Evolutionary conservation across 164 flowering plant genomes (phyloP).

Genomic region (Protea cynaroides): DNA sequence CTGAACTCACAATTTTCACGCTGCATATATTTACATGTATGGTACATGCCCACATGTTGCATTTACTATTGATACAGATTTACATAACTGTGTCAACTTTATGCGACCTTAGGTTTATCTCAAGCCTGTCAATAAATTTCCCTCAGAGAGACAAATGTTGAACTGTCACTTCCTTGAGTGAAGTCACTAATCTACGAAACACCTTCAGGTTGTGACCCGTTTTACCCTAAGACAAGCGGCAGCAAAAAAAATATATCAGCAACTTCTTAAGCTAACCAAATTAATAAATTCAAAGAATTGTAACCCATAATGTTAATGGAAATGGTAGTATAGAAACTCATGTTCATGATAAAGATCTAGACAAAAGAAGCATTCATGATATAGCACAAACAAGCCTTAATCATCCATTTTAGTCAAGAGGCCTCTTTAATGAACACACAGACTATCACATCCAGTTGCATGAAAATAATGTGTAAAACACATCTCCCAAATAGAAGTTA

Average conservation of each 20-base stretch:
- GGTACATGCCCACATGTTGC: not conserved
- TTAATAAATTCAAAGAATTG: not conserved
- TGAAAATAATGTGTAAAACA: no score
- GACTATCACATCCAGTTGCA: no score
- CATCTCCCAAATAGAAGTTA: no score
- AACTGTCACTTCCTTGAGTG: constrained; percentile 66
- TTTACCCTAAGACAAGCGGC: constrained; percentile 48
- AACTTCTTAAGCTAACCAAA: not conserved
- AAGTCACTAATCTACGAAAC: constrained; percentile 59
- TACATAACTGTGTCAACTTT: not conserved
- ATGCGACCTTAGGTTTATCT: not conserved
- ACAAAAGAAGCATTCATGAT: no score
- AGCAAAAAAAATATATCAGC: not conserved
- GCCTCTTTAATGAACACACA: no score
- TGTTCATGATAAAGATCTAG: no score
- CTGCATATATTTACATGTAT: not conserved
- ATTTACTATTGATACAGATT: not conserved
- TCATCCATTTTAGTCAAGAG: no score
- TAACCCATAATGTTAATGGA: no score
- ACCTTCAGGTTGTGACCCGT: constrained; percentile 63
- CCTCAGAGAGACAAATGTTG: constrained; percentile 30
- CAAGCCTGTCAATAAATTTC: not conserved
- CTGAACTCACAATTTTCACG: not conserved
- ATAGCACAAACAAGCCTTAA: no score
- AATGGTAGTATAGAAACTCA: no score